Conservation (phyloP, 768 basidiomycete species). For the Hydnomerulius pinastri region DNA sequence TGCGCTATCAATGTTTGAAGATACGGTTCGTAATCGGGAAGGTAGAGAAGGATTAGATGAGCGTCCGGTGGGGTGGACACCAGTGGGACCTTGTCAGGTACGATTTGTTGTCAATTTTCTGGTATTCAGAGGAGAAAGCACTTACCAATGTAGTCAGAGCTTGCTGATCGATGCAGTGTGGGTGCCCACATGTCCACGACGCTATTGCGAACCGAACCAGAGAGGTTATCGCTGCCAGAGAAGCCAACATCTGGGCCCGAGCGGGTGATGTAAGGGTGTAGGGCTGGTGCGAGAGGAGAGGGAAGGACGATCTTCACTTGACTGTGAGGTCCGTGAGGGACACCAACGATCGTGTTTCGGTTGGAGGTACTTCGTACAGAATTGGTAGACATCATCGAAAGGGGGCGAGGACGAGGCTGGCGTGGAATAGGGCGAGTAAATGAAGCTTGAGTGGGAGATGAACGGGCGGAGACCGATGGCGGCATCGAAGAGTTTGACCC, state of each 20-base stretch:
- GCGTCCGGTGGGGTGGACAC: neutral
- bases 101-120: neutral
- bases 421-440: constrained; percentile 14
- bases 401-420: constrained; percentile 37
- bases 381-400: constrained; percentile 40
- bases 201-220: constrained; percentile 21
- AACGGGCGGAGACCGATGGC: constrained; percentile 12
- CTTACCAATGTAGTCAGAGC: constrained; percentile 11
- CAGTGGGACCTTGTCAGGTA: neutral
- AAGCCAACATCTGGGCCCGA: constrained; percentile 9
- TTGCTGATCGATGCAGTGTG: constrained; percentile 8
- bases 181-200: constrained; percentile 42
- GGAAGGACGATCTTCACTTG: constrained; percentile 71
- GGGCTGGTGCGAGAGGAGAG: constrained; percentile 54
- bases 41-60: neutral
- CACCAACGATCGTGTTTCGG: constrained; percentile 49
- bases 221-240: constrained; percentile 10
- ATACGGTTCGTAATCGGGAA: neutral
- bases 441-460: constrained; percentile 10
- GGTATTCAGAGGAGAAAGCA: neutral
- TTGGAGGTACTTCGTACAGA: constrained; percentile 35
- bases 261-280: constrained; percentile 22
- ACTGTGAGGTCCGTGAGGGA: constrained; percentile 62
- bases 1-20: neutral
- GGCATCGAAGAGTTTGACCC: constrained; percentile 21